Evolutionary conservation across 2,329 filamentous ascomycete genomes (phyloP), one percentile per base, ranked within the genome.

Genomic region (Epichloe amarillans): DNA sequence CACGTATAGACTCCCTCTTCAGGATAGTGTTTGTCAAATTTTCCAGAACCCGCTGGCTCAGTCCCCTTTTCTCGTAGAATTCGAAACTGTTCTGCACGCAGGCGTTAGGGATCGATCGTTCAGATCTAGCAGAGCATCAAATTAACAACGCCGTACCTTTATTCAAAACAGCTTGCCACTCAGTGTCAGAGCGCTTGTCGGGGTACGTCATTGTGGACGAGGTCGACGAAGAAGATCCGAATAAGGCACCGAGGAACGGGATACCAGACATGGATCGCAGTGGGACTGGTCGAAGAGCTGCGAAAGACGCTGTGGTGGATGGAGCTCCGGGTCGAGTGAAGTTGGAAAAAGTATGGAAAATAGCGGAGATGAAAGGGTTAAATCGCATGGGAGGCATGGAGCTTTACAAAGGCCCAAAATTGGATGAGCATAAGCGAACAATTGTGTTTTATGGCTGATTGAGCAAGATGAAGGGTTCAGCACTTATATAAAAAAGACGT

Each of bases 31-130:
- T 91, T 88, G 72, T 98, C 84, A 66, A 86, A 96, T 66, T 84
- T 80, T 61, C 91, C 90, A 5, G 84, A 82, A 58, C 80, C 83
- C 15, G 91, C 80, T 2, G 79, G 69, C 66, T 98, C 94, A 44
- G 93, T 98, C 60, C 90, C 93, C 67, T 96, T 91, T 66, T 94
- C 73, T 56, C 93, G 85, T 50, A 98, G 81, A 63, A 98, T 79
- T 57, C 88, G 87, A 74, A 97, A 98, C 76, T 98, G 93, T 62
- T 96, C 91, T 95, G 60, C 11, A 39, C 7, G 21, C 11, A 4
- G n/a, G 23, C 49, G 49, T 60, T 35, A 56, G 56, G 12, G 7
- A 37, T 23, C 23, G 7, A 37, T 23, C 23, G 35, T 12, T 36
- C 49, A n/a, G 11, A 11, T 37, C 11, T 11, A 30, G 7, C 5